Evolutionary conservation across 1,284 basidiomycete genomes (phyloP).

Genomic region (Sphagnurus paluster): DNA sequence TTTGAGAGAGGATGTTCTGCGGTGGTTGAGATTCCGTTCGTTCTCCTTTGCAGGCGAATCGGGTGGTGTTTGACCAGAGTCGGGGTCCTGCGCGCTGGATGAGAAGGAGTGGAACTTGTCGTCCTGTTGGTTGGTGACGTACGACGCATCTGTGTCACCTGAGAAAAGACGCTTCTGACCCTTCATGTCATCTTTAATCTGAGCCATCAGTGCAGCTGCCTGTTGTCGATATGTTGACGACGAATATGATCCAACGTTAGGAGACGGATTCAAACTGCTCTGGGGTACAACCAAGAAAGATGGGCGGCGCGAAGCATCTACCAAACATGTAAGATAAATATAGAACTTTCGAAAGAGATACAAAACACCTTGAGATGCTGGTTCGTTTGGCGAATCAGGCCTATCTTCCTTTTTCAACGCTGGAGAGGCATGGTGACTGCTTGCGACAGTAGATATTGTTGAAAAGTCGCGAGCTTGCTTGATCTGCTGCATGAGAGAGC

Average conservation of each 20-base stretch:
- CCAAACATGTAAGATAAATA: neutral
- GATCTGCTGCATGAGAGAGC: constrained; percentile 73
- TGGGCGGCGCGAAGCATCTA: constrained; percentile 22
- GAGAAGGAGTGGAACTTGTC: constrained; percentile 25
- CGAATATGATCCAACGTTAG: constrained; percentile 43
- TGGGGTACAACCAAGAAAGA: constrained; percentile 32
- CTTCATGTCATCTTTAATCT: constrained; percentile 77
- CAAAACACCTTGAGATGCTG: constrained; percentile 12
- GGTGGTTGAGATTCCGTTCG: constrained; percentile 21
- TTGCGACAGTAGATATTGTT: constrained; percentile 61
- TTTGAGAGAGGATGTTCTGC: constrained; percentile 29
- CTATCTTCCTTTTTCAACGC: constrained; percentile 11
- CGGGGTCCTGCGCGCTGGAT: constrained; percentile 17
- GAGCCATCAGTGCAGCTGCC: constrained; percentile 79
- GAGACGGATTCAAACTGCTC: constrained; percentile 24
- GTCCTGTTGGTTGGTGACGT: constrained; percentile 36
- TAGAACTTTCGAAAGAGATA: neutral
- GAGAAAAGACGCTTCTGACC: constrained; percentile 70
- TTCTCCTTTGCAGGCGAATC: constrained; percentile 29
- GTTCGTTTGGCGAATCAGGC: constrained; percentile 12
- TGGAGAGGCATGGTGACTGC: constrained; percentile 29
- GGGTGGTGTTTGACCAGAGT: constrained; percentile 11
- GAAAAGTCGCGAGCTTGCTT: constrained; percentile 73
- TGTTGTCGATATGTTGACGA: constrained; percentile 71
- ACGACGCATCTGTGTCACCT: constrained; percentile 57